phyloP scores from a whole-genome alignment of 805 yeast species.

The Schwanniomyces pseudopolymorphus region DNA sequence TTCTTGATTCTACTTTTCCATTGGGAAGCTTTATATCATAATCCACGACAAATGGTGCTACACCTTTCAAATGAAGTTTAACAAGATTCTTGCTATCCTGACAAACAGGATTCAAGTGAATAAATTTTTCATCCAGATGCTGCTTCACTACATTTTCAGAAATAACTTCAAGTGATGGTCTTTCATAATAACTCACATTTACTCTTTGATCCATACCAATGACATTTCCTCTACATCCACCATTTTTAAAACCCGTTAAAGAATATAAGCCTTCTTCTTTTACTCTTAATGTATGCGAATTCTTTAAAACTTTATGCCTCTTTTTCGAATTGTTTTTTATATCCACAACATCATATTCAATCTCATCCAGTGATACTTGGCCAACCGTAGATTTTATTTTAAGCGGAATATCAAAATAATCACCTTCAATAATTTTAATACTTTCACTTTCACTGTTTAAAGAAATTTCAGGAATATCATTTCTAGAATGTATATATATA shows the following conservation, averaged over 20 bases:
- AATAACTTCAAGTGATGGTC: slow-evolving; percentile 22
- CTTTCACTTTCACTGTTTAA: slow-evolving; percentile 24
- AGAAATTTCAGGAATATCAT: slow-evolving; percentile 57
- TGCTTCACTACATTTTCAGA: slow-evolving; percentile 18
- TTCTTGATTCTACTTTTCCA: slow-evolving; percentile 43
- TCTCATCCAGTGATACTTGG: slow-evolving; percentile 22
- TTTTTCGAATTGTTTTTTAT: slow-evolving; percentile 5
- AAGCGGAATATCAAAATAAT: slow-evolving; percentile 55
- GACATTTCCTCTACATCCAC: slow-evolving; percentile 46
- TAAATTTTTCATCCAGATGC: slow-evolving; percentile 21
- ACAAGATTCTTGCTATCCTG: slow-evolving; percentile 26
- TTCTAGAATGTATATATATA: slow-evolving; percentile 59
- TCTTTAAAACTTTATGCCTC: slow-evolving; percentile 6
- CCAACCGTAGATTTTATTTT: slow-evolving; percentile 33
- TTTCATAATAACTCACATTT: slow-evolving; percentile 20
- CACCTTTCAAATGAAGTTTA: slow-evolving; percentile 49
- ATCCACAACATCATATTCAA: slow-evolving; percentile 30
- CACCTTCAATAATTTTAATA: slow-evolving; percentile 60
- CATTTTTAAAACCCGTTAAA: slow-evolving; percentile 38
- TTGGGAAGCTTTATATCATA: slow-evolving; percentile 62
- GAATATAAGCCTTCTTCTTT: slow-evolving; percentile 43
- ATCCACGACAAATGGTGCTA: slow-evolving; percentile 66
- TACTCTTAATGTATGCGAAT: slow-evolving; percentile 25
- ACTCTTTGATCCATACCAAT: slow-evolving; percentile 15
- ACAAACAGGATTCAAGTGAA: slow-evolving; percentile 30